Evolutionary conservation across 768 basidiomycete species (phyloP), one percentile per base, ranked within the genome.

Genomic region (Leucosporidium yakuticum): DNA sequence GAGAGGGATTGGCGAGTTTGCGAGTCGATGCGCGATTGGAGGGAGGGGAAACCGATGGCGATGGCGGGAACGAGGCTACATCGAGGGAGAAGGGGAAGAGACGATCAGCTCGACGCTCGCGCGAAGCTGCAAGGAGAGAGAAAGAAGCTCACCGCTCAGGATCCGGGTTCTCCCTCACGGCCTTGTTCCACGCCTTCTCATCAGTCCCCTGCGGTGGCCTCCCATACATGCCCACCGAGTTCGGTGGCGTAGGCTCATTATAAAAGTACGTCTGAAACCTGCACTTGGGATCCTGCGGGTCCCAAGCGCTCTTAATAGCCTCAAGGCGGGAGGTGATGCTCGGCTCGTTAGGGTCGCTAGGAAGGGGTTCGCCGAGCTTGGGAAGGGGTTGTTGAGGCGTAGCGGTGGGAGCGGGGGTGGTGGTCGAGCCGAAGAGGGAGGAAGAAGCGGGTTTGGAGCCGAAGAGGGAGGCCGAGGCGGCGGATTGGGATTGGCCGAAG

Each of bases 191-290:
- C 54, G 86, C 73, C 14, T 81, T 81, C 54, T 90, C 88, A 57
- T 89, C 87, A 8, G 84, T 83, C 19, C 86, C 86, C 73, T 89
- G 89, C 20, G 81, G 77, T 19, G 91, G 90, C 21, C 88, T 85
- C 11, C 84, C 86, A 69, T 89, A 93, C 61, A 86, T 72, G 32
- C 80, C 81, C 4, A 88, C 84, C 71, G 86, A 82, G 8, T 80
- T 80, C 0, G 89, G 88, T 73, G 88, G 85, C 6, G 91, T 89
- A 20, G 89, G 80, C 73, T 91, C 92, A 77, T 93, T 92, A 73
- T 93, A 93, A 70, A 85, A 85, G 70, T 89, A 56, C 68, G 90
- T 90, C 80, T 91, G 90, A 78, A 93, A 93, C 57, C 87, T 83
- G 77, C 90, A 91, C 53, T 85, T 82, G 4, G 85, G 82, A 0